phyloP scores from a whole-genome alignment of 768 basidiomycete genomes.

The Daedaleopsis nitida region DNA sequence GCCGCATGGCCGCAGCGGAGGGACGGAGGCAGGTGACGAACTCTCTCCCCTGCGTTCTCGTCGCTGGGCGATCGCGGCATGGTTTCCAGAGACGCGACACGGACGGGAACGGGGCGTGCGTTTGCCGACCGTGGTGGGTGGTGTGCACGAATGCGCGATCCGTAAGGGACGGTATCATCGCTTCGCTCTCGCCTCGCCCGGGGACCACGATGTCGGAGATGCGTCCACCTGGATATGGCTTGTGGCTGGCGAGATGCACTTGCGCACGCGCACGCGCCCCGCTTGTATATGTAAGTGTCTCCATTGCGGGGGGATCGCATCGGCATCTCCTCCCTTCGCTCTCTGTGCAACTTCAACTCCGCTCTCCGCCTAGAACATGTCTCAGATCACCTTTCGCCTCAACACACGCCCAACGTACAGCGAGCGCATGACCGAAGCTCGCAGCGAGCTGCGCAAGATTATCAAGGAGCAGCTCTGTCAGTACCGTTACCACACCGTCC shows the following conservation, averaged over 20 bases:
- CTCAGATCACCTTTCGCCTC: constrained; percentile 26
- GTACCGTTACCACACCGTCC: constrained; percentile 5
- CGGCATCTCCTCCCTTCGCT: constrained; percentile 15
- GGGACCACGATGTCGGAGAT: constrained; percentile 11
- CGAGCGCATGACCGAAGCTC: constrained; percentile 33
- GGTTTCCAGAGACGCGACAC: background rate
- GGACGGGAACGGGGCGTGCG: constrained; percentile 15
- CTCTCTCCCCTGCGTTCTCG: constrained; percentile 1
- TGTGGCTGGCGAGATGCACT: background rate
- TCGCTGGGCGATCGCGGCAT: constrained; percentile 4
- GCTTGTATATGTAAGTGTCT: constrained; percentile 13
- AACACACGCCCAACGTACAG: constrained; percentile 30
- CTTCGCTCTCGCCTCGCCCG: constrained; percentile 19
- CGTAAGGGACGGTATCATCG: constrained; percentile 13
- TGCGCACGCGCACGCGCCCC: constrained; percentile 4
- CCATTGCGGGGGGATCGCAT: constrained; percentile 2
- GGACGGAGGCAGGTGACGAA: constrained; percentile 10
- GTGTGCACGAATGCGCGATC: constrained; percentile 9
- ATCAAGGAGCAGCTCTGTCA: constrained; percentile 30
- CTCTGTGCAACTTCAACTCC: constrained; percentile 14
- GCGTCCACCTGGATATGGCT: background rate
- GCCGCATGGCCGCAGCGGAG: constrained; percentile 5
- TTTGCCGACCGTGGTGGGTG: constrained; percentile 17
- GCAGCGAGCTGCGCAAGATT: constrained; percentile 29
- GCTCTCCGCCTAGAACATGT: constrained; percentile 12